These are phyloP conservation scores for Salvia rosmarinus DNA, from an alignment of 257 asterid species.

Conservation along the genomic window DNA sequence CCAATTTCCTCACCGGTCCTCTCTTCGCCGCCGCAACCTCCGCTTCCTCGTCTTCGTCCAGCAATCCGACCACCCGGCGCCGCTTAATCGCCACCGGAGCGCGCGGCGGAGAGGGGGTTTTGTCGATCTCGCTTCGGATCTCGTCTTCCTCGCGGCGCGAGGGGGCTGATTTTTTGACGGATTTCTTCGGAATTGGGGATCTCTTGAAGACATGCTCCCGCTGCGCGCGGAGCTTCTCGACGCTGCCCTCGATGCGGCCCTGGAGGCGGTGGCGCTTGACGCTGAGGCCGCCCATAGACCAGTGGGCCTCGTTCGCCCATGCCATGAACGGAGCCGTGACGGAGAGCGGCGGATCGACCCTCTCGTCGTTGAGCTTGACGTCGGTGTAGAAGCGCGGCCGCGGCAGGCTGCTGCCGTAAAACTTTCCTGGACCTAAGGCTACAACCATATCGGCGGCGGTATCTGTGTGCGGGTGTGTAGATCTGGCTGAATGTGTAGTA, in stretches of 20 bases:
- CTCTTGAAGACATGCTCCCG: slow-evolving; percentile 36
- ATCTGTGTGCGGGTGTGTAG: slow-evolving; percentile 1
- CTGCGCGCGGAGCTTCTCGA: slow-evolving; percentile 68
- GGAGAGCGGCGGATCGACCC: slow-evolving; percentile 78
- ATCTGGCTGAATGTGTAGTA: neutral
- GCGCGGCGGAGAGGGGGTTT: slow-evolving; percentile 63
- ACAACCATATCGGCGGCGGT: slow-evolving; percentile 57
- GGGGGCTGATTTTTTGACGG: neutral
- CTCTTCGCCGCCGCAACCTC: slow-evolving; percentile 41
- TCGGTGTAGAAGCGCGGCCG: slow-evolving; percentile 78
- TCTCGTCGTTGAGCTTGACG: slow-evolving; percentile 52
- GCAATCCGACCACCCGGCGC: slow-evolving; percentile 55
- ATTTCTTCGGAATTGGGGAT: slow-evolving; percentile 33
- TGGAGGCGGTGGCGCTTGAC: slow-evolving; percentile 83
- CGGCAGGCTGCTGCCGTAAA: slow-evolving; percentile 92
- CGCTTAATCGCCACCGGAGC: slow-evolving; percentile 74
- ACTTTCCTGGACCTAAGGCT: slow-evolving; percentile 78
- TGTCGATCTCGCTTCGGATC: neutral
- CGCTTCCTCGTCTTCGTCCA: slow-evolving; percentile 55
- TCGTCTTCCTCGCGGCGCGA: slow-evolving; percentile 1
- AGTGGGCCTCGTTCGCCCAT: slow-evolving; percentile 93
- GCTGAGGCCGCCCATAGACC: slow-evolving; percentile 95
- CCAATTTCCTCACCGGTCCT: slow-evolving; percentile 67
- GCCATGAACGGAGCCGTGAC: slow-evolving; percentile 68
- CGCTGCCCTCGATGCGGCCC: slow-evolving; percentile 87